phyloP scores from a whole-genome alignment of 1,139 yeast genomes.

The Nematodospora anomalae region DNA sequence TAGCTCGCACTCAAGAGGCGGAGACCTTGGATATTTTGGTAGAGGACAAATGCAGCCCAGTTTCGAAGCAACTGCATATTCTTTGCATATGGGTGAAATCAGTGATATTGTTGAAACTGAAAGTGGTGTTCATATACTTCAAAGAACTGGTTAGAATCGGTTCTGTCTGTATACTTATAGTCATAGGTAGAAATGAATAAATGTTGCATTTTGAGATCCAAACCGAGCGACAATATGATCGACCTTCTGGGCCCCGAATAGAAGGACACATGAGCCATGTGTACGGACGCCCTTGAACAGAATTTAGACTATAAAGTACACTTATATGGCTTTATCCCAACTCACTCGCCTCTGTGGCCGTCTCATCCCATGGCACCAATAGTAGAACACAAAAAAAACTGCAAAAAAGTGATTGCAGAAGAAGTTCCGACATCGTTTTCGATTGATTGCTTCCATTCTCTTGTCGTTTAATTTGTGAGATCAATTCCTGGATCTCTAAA shows the following conservation, averaged over 20 bases:
- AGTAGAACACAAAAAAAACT: background rate
- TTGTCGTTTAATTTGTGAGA: too few species aligned
- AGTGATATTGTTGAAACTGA: conserved; percentile 85
- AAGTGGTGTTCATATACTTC: conserved; percentile 87
- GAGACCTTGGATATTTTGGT: conserved; percentile 88
- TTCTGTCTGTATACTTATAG: background rate
- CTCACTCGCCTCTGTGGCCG: too few species aligned
- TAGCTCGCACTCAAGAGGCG: conserved; percentile 81
- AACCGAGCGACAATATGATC: too few species aligned
- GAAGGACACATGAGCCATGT: too few species aligned
- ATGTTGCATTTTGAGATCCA: background rate
- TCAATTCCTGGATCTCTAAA: too few species aligned
- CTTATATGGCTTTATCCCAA: too few species aligned
- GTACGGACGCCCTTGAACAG: too few species aligned
- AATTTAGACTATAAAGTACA: too few species aligned
- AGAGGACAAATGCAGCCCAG: conserved; percentile 93
- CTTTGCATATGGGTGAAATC: conserved; percentile 76
- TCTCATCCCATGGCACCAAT: conserved; percentile 3
- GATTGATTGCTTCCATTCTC: too few species aligned
- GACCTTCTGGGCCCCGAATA: too few species aligned
- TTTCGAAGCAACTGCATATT: conserved; percentile 87
- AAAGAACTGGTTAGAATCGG: conserved; percentile 58
- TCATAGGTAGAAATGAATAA: background rate
- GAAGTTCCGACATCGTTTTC: too few species aligned
- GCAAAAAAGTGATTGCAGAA: too few species aligned